Evolutionary conservation across 73 alveolate species (phyloP), one percentile per base, ranked within the genome.

Genomic region (Paramecium tetraurelia): DNA sequence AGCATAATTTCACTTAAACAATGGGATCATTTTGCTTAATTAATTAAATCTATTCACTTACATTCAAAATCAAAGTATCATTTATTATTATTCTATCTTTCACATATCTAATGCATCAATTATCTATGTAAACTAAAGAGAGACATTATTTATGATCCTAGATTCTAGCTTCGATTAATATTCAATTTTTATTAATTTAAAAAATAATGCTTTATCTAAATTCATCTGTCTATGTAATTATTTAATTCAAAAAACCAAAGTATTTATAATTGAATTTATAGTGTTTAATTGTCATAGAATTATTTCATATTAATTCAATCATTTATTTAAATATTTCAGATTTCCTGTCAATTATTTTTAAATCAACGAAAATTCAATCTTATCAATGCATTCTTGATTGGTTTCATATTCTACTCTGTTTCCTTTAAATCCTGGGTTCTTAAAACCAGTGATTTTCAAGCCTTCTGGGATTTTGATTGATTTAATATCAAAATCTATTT

Each of bases 1-100:
- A 12, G 96, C 69, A 92, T 96, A 89, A 48, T 87, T 85, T 90
- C 20, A 93, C 57, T 53, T 95, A 94, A 35, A 93, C 84, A 16
- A 93, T 35, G 1, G 94, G 93, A 31, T 50, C 93, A 36, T 71
- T 57, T 92, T 86, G 46, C 95, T 93, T 68, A 90, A 94, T 3
- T 8, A 38, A 38, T 93, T 16, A 93, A 93, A 95, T 36, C 85
- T 95, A 22, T 31, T 72, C 85, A 88, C 95, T 14, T 85, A 50
- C 90, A 89, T 89, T 93, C 58, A 76, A 43, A 20, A 38, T 18
- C 38, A 76, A 76, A 8, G 71, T 11, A 7, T 38, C 70, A 76
- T 76, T 76, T 33, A 76, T 36, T 76, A 36, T 76, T 21, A 48
- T 38, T 76, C 71, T 38, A 29, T 33, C 24, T 16, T 75, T 18